Conservation (phyloP, 495 filamentous ascomycete genomes). For the Opeltia flavorubescens region DNA sequence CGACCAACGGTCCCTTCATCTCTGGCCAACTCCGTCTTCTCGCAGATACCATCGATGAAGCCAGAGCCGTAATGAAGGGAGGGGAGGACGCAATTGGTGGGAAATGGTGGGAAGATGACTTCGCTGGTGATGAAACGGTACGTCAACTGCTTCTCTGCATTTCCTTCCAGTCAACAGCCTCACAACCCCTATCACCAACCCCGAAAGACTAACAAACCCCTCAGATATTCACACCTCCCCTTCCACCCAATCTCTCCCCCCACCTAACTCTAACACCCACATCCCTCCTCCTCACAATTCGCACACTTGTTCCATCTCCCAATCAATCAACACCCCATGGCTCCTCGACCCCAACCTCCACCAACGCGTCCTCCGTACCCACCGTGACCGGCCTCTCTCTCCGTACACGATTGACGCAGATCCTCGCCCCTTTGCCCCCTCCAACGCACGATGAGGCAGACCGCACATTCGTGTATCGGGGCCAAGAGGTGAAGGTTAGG, state of each 20-base stretch:
- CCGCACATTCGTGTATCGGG: constrained; percentile 51
- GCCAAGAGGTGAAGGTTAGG: constrained; percentile 63
- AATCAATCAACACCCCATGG: constrained; percentile 29
- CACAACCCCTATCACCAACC: constrained; percentile 42
- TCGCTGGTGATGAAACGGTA: constrained; percentile 36
- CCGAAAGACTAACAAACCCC: constrained; percentile 61
- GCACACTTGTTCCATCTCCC: constrained; percentile 58
- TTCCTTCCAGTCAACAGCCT: constrained; percentile 32
- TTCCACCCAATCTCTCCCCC: constrained; percentile 56
- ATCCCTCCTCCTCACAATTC: constrained; percentile 60
- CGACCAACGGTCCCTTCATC: constrained; percentile 50
- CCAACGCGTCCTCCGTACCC: constrained; percentile 24
- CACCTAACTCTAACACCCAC: constrained; percentile 67
- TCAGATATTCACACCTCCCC: constrained; percentile 60
- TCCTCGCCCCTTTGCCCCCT: constrained; percentile 28
- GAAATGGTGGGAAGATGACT: constrained; percentile 40
- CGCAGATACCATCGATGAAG: constrained; percentile 60
- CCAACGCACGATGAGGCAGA: constrained; percentile 74
- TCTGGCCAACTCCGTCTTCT: constrained; percentile 67
- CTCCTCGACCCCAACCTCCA: constrained; percentile 33
- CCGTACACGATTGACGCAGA: constrained; percentile 33
- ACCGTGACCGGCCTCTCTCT: constrained; percentile 43
- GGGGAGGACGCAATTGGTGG: constrained; percentile 33
- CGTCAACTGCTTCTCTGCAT: constrained; percentile 6
- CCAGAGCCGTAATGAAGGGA: constrained; percentile 39